A percentile compares a stretch with the other conserved stretches of the same genome.
Evolutionary conservation across 257 asterid species (phyloP).

Genomic region (Scutellaria galericulata): DNA sequence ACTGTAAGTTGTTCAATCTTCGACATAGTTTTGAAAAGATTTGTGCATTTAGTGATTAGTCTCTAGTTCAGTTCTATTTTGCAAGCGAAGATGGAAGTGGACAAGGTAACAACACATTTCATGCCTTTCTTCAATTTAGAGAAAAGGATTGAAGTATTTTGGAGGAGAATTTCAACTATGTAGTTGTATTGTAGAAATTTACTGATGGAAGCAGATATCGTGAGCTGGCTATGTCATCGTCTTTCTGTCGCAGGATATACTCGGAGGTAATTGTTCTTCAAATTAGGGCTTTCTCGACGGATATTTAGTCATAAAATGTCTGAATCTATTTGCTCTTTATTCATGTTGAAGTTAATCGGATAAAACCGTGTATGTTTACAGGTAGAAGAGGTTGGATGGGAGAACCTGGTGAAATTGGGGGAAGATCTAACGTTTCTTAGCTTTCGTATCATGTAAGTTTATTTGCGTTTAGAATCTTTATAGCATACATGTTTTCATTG

Average conservation of each 20-base stretch:
- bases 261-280: slow-evolving; percentile 54
- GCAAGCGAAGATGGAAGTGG: slow-evolving; percentile 31
- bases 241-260: slow-evolving; percentile 66
- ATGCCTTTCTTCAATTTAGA: background rate
- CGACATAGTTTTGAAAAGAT: background rate
- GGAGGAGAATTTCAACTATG: slow-evolving; percentile 1
- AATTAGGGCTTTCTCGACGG: background rate
- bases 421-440: slow-evolving; percentile 64
- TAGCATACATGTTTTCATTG: slow-evolving; percentile 18
- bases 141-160: background rate
- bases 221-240: slow-evolving; percentile 54
- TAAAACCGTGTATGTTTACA: slow-evolving; percentile 35
- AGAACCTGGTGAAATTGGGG: slow-evolving; percentile 62
- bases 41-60: background rate
- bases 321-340: background rate
- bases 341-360: slow-evolving; percentile 23
- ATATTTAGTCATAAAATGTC: slow-evolving; percentile 12
- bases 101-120: slow-evolving; percentile 31
- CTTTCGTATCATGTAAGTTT: slow-evolving; percentile 62
- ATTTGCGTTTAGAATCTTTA: slow-evolving; percentile 5
- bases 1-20: slow-evolving; percentile 1
- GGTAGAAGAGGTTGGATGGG: slow-evolving; percentile 94
- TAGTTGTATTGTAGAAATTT: slow-evolving; percentile 40
- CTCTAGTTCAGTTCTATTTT: slow-evolving; percentile 5
- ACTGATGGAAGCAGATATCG: slow-evolving; percentile 38